Conservation (phyloP, 108 stramenopile genomes). For the Pseudonitzschia pungens region DNA sequence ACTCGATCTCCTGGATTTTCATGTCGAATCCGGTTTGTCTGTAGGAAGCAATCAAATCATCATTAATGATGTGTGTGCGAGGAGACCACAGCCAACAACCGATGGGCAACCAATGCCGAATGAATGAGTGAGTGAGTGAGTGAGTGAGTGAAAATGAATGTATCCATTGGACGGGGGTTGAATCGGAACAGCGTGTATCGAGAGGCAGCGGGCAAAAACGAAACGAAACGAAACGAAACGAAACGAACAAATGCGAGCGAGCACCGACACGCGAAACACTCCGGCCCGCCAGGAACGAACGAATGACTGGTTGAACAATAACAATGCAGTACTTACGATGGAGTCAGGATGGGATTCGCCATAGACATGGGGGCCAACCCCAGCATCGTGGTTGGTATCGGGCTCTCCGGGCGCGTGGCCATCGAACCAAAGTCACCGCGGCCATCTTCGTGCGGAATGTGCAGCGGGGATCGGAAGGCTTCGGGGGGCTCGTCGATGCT, state of each 20-base stretch:
- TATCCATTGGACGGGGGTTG: no score
- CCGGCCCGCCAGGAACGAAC: not conserved
- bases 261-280: no score
- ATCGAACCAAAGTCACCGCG: not conserved
- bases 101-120: no score
- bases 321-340: not conserved
- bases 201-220: not conserved
- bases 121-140: no score
- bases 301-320: no score
- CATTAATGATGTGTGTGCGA: not conserved
- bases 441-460: slow-evolving; percentile 23
- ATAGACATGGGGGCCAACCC: not conserved
- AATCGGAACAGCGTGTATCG: no score
- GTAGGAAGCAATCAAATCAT: not conserved
- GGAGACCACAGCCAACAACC: not conserved
- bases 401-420: not conserved
- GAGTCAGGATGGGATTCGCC: not conserved
- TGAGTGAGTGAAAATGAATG: no score
- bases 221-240: not conserved
- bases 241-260: not conserved
- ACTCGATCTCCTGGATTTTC: slow-evolving; percentile 1
- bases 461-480: slow-evolving; percentile 13
- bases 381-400: slow-evolving; percentile 6
- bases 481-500: not conserved
- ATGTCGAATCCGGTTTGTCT: slow-evolving; percentile 1